phyloP scores from a whole-genome alignment of 2,329 filamentous ascomycete genomes.

The Colletotrichum sp. region DNA sequence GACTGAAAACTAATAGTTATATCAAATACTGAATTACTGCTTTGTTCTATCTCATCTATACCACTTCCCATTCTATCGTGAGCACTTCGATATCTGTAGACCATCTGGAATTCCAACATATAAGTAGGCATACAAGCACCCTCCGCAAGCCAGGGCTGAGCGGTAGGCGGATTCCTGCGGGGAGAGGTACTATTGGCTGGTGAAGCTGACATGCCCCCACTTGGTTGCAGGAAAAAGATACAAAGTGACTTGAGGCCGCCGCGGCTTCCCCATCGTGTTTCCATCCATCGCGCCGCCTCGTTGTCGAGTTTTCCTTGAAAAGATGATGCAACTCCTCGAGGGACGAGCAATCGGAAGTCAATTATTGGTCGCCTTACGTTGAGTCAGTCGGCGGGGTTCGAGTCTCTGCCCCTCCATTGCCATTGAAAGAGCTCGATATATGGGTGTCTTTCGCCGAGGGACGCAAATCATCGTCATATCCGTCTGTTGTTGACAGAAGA shows the following conservation, averaged over 20 bases:
- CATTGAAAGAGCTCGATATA: not conserved
- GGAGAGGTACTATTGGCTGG: not conserved
- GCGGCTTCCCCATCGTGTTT: not conserved
- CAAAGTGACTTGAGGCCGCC: constrained; percentile 17
- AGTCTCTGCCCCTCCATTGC: not conserved
- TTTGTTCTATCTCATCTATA: no score
- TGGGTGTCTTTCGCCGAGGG: not conserved
- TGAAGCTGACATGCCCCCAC: not conserved
- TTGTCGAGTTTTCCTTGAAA: not conserved
- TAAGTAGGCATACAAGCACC: not conserved
- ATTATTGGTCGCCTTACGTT: not conserved
- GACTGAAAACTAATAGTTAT: not conserved
- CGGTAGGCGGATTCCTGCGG: not conserved
- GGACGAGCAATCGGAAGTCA: not conserved
- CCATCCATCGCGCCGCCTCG: not conserved
- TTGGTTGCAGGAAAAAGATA: not conserved
- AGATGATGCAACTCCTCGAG: not conserved
- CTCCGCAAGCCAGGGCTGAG: not conserved
- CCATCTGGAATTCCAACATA: not conserved
- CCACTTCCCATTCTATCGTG: rapidly evolving
- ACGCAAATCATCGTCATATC: not conserved
- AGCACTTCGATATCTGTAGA: rapidly evolving
- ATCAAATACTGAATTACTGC: no score
- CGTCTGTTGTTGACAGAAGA: not conserved
- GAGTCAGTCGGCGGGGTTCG: not conserved